Percentiles rank a stretch among this genome's conserved stretches.
Evolutionary conservation across 2,329 filamentous ascomycete species (phyloP).

Genomic region (Apiospora phragmitis): DNA sequence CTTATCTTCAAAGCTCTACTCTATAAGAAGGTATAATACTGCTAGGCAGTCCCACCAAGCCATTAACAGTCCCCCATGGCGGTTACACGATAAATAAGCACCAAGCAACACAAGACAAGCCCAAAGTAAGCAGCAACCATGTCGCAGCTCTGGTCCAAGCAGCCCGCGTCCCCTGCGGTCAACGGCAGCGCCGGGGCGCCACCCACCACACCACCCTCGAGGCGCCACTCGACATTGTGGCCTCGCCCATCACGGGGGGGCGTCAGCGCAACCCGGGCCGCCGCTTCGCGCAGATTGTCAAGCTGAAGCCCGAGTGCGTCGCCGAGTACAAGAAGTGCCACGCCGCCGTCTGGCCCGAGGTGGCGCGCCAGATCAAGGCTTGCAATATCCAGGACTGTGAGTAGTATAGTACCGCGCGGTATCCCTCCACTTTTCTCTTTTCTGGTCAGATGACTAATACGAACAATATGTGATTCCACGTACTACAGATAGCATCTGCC

Average conservation of each 20-base stretch:
- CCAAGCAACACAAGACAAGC: not conserved
- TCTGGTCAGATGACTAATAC: not conserved
- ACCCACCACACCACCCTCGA: not conserved
- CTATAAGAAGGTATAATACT: not conserved
- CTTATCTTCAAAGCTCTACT: too few relatives aligned
- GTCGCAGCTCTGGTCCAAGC: slow-evolving; percentile 24
- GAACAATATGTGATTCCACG: not conserved
- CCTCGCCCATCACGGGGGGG: slow-evolving; percentile 16
- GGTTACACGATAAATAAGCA: not conserved
- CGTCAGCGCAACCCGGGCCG: slow-evolving; percentile 44
- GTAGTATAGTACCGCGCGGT: slow-evolving; percentile 23
- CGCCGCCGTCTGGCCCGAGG: slow-evolving; percentile 74
- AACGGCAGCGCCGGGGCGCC: not conserved
- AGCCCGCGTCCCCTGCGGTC: not conserved
- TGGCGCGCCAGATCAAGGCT: slow-evolving; percentile 72
- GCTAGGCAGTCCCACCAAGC: not conserved
- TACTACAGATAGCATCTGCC: slow-evolving; percentile 67
- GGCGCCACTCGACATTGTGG: not conserved
- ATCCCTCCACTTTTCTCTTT: not conserved
- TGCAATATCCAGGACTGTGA: slow-evolving; percentile 74
- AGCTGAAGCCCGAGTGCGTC: slow-evolving; percentile 66
- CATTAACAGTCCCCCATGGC: too few relatives aligned
- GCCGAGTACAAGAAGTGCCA: slow-evolving; percentile 74
- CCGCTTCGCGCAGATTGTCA: slow-evolving; percentile 71
- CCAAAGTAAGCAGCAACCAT: slow-evolving; percentile 9